These are phyloP conservation scores for Triangularia verruculosa DNA, from an alignment of 2,329 filamentous ascomycete genomes.

Conservation along the genomic window DNA sequence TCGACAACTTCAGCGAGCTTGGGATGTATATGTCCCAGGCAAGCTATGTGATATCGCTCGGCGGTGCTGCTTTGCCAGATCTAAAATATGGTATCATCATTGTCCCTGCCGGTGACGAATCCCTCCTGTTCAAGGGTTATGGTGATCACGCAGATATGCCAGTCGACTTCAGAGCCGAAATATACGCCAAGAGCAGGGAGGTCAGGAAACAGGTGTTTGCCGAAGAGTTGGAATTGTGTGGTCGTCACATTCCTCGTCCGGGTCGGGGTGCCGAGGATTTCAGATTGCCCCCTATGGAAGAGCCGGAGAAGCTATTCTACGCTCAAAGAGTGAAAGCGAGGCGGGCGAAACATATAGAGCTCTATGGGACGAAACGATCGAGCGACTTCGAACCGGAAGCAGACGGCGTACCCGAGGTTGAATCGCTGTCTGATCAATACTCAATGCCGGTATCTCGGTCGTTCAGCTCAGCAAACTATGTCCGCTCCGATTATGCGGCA, in stretches of 20 bases:
- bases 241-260: neutral
- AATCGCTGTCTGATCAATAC: neutral
- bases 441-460: neutral
- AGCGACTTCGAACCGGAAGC: neutral
- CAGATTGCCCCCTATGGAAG: neutral
- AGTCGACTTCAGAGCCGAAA: neutral
- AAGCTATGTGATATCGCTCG: slow-evolving; percentile 1
- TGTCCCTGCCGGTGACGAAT: slow-evolving; percentile 3
- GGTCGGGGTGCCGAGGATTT: neutral
- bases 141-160: neutral
- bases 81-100: slow-evolving; percentile 12
- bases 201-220: neutral
- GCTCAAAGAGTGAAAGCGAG: neutral
- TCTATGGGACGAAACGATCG: neutral
- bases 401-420: neutral
- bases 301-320: neutral
- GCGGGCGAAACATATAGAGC: neutral
- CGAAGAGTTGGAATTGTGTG: neutral
- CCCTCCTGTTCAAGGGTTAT: neutral
- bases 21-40: neutral
- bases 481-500: neutral
- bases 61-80: slow-evolving; percentile 1
- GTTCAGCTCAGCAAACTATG: neutral
- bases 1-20: neutral
- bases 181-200: neutral